phyloP scores from a whole-genome alignment of 176 grass and related monocot species.

The Eragrostis curvula region DNA sequence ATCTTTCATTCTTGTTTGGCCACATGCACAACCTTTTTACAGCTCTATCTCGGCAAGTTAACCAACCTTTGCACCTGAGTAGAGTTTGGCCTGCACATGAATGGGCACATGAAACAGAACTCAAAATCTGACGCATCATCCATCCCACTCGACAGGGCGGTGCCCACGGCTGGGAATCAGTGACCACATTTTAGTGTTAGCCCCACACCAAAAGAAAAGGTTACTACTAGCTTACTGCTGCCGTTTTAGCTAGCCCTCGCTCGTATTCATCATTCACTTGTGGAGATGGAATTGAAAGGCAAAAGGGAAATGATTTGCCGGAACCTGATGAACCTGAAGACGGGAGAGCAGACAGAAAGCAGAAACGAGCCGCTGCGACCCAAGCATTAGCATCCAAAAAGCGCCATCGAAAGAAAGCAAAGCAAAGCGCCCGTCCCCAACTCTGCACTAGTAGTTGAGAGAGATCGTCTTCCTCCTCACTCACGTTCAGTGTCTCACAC shows the following conservation, averaged over 20 bases:
- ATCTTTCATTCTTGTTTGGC: background rate
- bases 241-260: background rate
- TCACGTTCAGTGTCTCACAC: background rate
- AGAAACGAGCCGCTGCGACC: background rate
- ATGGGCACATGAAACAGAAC: background rate
- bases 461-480: conserved; percentile 17
- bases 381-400: conserved; percentile 42
- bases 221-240: too few species aligned
- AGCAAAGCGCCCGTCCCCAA: background rate
- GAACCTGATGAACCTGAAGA: background rate
- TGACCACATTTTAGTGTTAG: background rate
- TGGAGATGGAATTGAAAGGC: background rate
- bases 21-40: background rate
- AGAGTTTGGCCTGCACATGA: background rate
- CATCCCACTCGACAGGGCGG: background rate
- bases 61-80: too few species aligned
- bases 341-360: background rate
- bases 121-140: too few species aligned
- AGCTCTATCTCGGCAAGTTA: background rate
- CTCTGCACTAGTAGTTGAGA: too few species aligned
- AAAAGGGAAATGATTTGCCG: background rate
- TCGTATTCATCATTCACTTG: background rate
- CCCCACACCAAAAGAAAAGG: too few species aligned
- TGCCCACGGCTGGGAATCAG: background rate
- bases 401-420: conserved; percentile 16